Evolutionary conservation across 495 filamentous ascomycete genomes (phyloP).

Genomic region (Neurospora africana): DNA sequence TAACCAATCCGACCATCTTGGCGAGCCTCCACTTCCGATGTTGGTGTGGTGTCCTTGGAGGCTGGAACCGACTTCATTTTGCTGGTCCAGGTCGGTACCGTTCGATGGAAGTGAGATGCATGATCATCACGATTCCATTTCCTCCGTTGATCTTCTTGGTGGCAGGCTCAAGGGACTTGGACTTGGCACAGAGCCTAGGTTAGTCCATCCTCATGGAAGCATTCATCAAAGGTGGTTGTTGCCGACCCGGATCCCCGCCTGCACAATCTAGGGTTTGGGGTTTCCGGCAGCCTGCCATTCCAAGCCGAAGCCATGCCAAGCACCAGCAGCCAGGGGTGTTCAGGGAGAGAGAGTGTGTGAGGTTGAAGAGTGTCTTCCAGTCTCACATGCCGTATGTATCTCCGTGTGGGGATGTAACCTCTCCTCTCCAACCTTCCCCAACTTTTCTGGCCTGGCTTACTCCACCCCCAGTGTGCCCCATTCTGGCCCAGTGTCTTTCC

Average conservation of each 20-base stretch:
- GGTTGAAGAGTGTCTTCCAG: not conserved
- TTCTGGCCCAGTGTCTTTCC: not conserved
- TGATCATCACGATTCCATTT: not conserved
- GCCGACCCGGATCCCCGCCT: not conserved
- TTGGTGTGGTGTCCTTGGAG: not conserved
- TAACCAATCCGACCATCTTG: slow-evolving; percentile 13
- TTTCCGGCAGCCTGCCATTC: not conserved
- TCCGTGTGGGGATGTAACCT: slow-evolving; percentile 1
- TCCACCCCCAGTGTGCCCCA: not conserved
- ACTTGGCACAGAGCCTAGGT: not conserved
- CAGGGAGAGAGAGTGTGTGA: not conserved
- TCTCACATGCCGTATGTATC: not conserved
- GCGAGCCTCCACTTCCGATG: not conserved
- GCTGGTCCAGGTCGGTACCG: not conserved
- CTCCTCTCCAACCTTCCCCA: slow-evolving; percentile 22
- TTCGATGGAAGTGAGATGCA: not conserved
- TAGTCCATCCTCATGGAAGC: not conserved
- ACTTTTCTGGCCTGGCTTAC: slow-evolving; percentile 4
- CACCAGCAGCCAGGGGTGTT: not conserved
- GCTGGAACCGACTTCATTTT: not conserved
- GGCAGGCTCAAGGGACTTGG: not conserved
- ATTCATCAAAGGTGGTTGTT: not conserved
- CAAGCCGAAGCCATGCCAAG: not conserved
- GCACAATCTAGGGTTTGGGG: not conserved
- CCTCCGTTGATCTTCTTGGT: not conserved